Base-by-base conservation (phyloP, 2,329 filamentous ascomycete species). In the Beauveria asiatica region DNA sequence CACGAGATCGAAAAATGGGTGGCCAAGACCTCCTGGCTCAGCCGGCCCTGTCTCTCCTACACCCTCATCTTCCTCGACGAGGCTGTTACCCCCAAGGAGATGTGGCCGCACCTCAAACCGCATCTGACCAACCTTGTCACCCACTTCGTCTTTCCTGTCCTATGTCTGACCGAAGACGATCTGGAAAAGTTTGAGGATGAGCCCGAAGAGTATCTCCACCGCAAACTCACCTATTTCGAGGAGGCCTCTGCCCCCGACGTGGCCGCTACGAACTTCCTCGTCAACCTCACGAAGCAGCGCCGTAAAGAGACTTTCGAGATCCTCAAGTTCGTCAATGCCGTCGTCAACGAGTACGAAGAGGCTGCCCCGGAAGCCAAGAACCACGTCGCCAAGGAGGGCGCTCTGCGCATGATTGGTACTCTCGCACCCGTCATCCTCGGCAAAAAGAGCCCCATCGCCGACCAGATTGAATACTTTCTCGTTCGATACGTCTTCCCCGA, bases 401-500 rank as follows among this genome's bases (percentile, higher is more conserved):
- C 94, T 52, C 75, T 99, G 70, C 84, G 94, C 63, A 97, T 99
- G 91, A 97, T 99, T 70, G 94, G 92, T 27, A 97, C 93, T 1
- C 79, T 99, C 51, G 90, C 94, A 0, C 90, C 91, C 37, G 93
- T 99, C 57, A 95, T 99, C 53, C 81, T 99, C 41, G 91, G 92
- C 67, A 99, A 97, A 82, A 97, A 97, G 82, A 97, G 92, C 70
- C 94, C 94, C 1, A 97, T 99, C 65, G 94, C 93, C 41, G 89
- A 96, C 70, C 92, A 97, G 74, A 92, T 97, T 61, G 94, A 99
- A 74, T 97, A 96, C 74, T 99, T 99, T 80, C 89, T 99, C 66
- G 93, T 97, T 57, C 89, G 93, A 69, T 96, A 97, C 70, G 94
- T 99, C 61, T 97, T 99, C 79, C 94, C 94, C 51, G 94, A 99